phyloP scores from a whole-genome alignment of 768 basidiomycete genomes.

The Ephemerocybe angulata region DNA sequence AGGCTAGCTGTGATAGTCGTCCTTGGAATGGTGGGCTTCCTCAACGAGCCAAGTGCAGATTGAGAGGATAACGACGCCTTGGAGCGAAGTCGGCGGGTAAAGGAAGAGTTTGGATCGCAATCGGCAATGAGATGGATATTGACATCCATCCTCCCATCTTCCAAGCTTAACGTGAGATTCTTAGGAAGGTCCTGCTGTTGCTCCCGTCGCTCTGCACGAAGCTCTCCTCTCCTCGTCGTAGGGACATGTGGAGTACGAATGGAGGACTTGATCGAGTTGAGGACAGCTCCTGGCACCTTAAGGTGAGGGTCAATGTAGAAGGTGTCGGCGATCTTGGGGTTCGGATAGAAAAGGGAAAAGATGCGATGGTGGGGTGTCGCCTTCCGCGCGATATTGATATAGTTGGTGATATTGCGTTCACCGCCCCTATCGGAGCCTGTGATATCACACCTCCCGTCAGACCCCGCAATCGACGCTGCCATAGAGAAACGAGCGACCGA shows the following conservation, averaged over 20 bases:
- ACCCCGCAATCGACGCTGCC: not conserved
- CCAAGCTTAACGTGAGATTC: not conserved
- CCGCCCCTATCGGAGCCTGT: not conserved
- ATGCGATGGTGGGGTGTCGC: not conserved
- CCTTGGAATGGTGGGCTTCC: not conserved
- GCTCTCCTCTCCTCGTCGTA: not conserved
- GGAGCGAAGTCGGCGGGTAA: not conserved
- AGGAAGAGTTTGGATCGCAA: not conserved
- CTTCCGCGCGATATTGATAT: not conserved
- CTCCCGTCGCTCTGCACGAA: not conserved
- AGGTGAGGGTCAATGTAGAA: slow-evolving; percentile 1
- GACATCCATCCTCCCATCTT: slow-evolving; percentile 3
- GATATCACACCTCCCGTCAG: not conserved
- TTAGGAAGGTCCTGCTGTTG: not conserved
- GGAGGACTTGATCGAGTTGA: not conserved
- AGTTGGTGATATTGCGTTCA: not conserved
- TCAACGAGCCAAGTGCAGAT: not conserved
- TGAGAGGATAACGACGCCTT: not conserved
- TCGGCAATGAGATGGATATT: not conserved
- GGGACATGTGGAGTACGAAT: not conserved
- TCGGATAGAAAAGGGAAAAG: not conserved
- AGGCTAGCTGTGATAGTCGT: not conserved
- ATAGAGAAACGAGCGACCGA: not conserved
- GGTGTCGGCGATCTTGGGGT: not conserved
- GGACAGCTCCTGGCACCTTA: not conserved